A percentile compares a stretch with the other conserved stretches of the same genome.
Evolutionary conservation across 2,329 filamentous ascomycete species (phyloP).

Genomic region (Fusarium burgessii): DNA sequence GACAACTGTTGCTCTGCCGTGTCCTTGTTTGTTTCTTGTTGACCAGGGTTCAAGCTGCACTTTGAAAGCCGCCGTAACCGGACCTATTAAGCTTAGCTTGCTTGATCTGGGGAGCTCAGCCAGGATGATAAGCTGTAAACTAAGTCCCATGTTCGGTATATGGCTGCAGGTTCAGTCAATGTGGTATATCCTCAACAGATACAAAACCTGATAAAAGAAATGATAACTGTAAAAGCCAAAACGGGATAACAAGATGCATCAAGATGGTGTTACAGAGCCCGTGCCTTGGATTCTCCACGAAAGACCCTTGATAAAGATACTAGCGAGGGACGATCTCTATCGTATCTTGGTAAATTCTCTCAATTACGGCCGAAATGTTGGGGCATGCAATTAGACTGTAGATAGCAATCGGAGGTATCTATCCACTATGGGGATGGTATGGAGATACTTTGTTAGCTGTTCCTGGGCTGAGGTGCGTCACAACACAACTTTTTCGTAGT

Average conservation of each 20-base stretch:
- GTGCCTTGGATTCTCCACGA: slow-evolving; percentile 26
- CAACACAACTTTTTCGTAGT: slow-evolving; percentile 17
- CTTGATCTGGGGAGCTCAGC: slow-evolving; percentile 36
- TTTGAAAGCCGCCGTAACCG: slow-evolving; percentile 21
- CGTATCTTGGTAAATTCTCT: slow-evolving; percentile 37
- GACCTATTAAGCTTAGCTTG: slow-evolving; percentile 32
- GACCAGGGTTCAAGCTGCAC: slow-evolving; percentile 6
- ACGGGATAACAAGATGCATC: not conserved
- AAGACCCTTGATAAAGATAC: slow-evolving; percentile 10
- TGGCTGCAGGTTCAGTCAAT: slow-evolving; percentile 16
- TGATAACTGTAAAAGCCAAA: not conserved
- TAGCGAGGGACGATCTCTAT: slow-evolving; percentile 35
- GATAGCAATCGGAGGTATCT: slow-evolving; percentile 25
- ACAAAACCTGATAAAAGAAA: not conserved
- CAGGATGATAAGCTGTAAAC: slow-evolving; percentile 17
- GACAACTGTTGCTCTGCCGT: slow-evolving; percentile 15
- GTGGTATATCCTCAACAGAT: not conserved
- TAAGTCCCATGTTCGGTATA: slow-evolving; percentile 19
- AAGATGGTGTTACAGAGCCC: not conserved
- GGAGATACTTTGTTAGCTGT: slow-evolving; percentile 11
- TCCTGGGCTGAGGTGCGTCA: slow-evolving; percentile 15
- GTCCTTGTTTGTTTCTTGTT: slow-evolving; percentile 5
- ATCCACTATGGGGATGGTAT: slow-evolving; percentile 24
- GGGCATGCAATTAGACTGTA: slow-evolving; percentile 21
- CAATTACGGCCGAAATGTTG: slow-evolving; percentile 41